phyloP scores from a whole-genome alignment of 2,329 filamentous ascomycete genomes.

The Periconia macrospinosa region DNA sequence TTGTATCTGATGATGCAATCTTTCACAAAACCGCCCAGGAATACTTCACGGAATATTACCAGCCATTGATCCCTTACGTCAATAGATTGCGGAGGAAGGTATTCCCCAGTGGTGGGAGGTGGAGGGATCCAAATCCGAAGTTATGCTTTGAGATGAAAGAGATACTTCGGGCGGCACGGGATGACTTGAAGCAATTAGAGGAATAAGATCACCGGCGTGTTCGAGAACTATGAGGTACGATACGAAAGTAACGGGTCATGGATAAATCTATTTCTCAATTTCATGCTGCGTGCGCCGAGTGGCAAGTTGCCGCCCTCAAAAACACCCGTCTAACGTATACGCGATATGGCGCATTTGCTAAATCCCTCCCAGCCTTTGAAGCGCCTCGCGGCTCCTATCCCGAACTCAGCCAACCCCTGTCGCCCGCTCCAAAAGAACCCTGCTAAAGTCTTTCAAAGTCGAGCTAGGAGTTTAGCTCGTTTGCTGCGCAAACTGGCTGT shows the following conservation, averaged over 20 bases:
- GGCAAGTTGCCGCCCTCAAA: neutral
- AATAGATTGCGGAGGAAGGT: no score
- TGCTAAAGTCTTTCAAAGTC: no score
- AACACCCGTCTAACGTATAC: neutral
- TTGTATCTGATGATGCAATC: no score
- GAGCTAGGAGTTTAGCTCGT: no score
- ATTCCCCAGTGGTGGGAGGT: constrained; percentile 33
- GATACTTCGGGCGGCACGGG: constrained; percentile 11
- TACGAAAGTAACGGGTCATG: neutral
- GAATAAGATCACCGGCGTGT: neutral
- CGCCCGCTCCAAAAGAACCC: no score
- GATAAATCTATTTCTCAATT: constrained; percentile 1
- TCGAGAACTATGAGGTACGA: constrained; percentile 1
- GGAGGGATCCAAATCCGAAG: constrained; percentile 6
- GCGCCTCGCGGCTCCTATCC: no score
- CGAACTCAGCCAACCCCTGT: no score
- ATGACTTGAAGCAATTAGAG: constrained; percentile 2
- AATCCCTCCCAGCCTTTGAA: no score
- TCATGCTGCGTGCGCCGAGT: neutral
- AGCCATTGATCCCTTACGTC: no score
- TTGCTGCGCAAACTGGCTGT: no score
- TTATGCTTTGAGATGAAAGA: constrained; percentile 10
- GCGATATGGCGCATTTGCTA: neutral
- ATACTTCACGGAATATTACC: no score
- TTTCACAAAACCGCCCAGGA: no score